phyloP scores from a whole-genome alignment of 2,329 filamentous ascomycete species.

The Penicillium psychrosexuale region DNA sequence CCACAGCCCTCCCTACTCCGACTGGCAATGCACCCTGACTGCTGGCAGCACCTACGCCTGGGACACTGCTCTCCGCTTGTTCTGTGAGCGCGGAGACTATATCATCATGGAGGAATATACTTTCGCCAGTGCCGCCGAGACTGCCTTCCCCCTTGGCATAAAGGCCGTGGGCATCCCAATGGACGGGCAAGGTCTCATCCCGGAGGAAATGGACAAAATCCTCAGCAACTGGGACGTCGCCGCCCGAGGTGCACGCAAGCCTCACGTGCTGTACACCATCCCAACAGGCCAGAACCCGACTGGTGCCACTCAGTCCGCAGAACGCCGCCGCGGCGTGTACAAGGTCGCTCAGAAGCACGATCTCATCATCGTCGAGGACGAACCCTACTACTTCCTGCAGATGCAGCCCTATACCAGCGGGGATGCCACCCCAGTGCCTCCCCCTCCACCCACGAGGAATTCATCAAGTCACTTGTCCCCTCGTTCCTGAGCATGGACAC shows the following conservation, averaged over 20 bases:
- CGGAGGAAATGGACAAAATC: constrained; percentile 60
- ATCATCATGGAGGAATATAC: constrained; percentile 88
- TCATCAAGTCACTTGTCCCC: constrained; percentile 69
- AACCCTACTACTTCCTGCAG: constrained; percentile 92
- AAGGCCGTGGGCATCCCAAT: constrained; percentile 60
- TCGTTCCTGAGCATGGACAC: constrained; percentile 75
- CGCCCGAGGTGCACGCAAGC: constrained; percentile 58
- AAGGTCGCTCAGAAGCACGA: constrained; percentile 78
- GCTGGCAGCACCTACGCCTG: constrained; percentile 82
- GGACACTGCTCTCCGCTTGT: constrained; percentile 79
- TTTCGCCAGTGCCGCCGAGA: constrained; percentile 73
- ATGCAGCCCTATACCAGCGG: constrained; percentile 68
- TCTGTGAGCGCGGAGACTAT: constrained; percentile 71
- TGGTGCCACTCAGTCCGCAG: constrained; percentile 70
- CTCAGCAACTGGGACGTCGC: constrained; percentile 63
- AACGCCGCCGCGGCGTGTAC: constrained; percentile 71
- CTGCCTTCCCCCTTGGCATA: constrained; percentile 61
- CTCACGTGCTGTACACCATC: constrained; percentile 66
- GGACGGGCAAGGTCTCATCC: constrained; percentile 64
- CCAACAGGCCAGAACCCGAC: constrained; percentile 89
- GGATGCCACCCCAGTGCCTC: constrained; percentile 50
- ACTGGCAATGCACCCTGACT: constrained; percentile 83
- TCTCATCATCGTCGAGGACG: constrained; percentile 83
- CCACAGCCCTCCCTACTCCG: constrained; percentile 78
- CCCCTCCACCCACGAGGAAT: constrained; percentile 66